These are phyloP conservation scores for Pholiota microspora DNA, from an alignment of 768 basidiomycete genomes.

Conservation along the genomic window DNA sequence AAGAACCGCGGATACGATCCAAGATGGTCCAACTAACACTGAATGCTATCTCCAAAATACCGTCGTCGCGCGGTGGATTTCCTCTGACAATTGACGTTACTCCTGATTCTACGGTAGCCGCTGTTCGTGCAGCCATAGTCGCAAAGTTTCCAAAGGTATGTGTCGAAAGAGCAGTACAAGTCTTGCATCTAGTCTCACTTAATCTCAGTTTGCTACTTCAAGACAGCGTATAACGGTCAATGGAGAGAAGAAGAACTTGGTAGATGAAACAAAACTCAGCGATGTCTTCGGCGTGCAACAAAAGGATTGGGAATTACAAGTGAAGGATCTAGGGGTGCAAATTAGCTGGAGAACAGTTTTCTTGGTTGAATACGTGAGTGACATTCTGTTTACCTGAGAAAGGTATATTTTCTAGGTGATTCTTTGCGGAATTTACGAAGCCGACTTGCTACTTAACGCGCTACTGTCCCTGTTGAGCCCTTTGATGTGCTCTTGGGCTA, in stretches of 20 bases:
- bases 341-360: conserved; percentile 88
- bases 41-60: conserved; percentile 43
- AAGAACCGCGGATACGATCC: neutral
- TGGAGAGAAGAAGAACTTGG: conserved; percentile 57
- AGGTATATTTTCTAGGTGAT: too few species aligned
- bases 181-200: too few species aligned
- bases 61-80: conserved; percentile 46
- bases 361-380: conserved; percentile 89
- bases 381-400: too few species aligned
- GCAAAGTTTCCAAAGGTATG: conserved; percentile 36
- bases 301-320: conserved; percentile 61
- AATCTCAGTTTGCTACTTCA: conserved; percentile 58
- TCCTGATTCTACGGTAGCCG: conserved; percentile 55
- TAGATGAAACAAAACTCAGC: conserved; percentile 60
- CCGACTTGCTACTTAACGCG: too few species aligned
- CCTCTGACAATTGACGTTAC: conserved; percentile 50
- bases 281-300: conserved; percentile 48
- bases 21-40: conserved; percentile 49
- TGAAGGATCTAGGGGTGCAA: conserved; percentile 93
- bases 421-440: too few species aligned
- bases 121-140: conserved; percentile 68
- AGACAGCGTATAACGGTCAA: conserved; percentile 74
- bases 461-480: too few species aligned
- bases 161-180: too few species aligned
- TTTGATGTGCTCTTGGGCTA: too few species aligned